Base-by-base conservation (phyloP, 257 asterid genomes). In the Solanum appendiculatum region DNA sequence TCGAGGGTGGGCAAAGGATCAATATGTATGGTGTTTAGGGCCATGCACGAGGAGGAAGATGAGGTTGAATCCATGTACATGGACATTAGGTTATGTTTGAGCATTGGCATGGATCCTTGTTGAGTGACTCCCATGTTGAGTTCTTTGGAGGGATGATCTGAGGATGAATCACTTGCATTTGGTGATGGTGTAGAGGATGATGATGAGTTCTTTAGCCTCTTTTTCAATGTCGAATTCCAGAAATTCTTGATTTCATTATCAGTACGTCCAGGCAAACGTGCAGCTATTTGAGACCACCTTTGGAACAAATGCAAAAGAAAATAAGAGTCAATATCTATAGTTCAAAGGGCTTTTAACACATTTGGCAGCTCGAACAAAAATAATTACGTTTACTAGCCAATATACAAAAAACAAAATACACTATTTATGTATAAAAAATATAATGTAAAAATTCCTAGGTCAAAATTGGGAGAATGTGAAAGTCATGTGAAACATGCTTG, bases 241-340 rank as follows among this genome's bases (percentile, higher is more conserved):
- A 93, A 93, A 80, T 93, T 93, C 88, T 93, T 93, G 20, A 93
- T 93, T 69, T 93, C 96, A 27, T 93, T 93, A 36, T 93, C 96
- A 0, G 96, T 92, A 7, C 96, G 92, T 8, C 96, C 96, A 0
- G 95, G 96, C 86, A 93, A 83, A 56, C 96, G 91, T 14, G 95
- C 90, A 7, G 96, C 96, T 10, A 93, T 93, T 87, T 92, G 95
- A n/a, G 96, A 93, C 96, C 96, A 93, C 80, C 96, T 93, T 63
- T 51, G 4, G 4, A 36, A 23, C 46, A 72, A 87, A 33, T 33
- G 34, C 34, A 34, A 3, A 44, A 70, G 23, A 4, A 37, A 36
- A 7, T 18, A 51, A 12, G 11, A 68, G 58, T 73, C 48, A 85
- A 25, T 40, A 11, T 9, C 25, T n/a, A 31, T 42, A n/a, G 9